phyloP scores from a whole-genome alignment of 768 basidiomycete genomes.

The Nevesoporus exiguus region DNA sequence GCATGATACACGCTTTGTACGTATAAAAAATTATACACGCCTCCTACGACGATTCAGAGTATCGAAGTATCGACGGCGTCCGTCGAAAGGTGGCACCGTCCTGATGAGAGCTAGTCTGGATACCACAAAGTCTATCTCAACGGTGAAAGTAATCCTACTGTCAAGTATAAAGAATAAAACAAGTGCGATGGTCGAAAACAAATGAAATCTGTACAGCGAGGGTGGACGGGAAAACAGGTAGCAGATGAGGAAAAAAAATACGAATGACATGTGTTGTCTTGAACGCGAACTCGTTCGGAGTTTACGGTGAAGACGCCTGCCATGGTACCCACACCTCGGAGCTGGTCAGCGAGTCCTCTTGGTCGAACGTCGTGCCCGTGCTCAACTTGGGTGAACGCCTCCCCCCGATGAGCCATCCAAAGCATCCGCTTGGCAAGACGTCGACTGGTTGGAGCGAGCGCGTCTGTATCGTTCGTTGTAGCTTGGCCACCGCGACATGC shows the following conservation, averaged over 20 bases:
- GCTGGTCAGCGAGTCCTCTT: slow-evolving; percentile 16
- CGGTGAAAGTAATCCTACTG: neutral
- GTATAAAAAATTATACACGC: neutral
- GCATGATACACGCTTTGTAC: neutral
- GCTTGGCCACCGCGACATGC: slow-evolving; percentile 2
- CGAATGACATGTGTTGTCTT: neutral
- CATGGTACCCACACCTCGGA: slow-evolving; percentile 18
- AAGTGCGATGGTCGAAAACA: neutral
- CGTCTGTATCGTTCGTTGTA: slow-evolving; percentile 19
- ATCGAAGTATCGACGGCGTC: neutral
- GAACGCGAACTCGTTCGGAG: too few species aligned
- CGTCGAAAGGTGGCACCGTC: neutral
- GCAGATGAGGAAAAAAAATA: neutral
- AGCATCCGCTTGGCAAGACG: slow-evolving; percentile 17
- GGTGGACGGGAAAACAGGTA: neutral
- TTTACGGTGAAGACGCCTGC: slow-evolving; percentile 1
- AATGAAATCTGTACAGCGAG: neutral
- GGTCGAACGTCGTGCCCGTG: neutral
- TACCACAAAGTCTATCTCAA: neutral
- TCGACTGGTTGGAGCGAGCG: slow-evolving; percentile 25
- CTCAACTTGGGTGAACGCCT: slow-evolving; percentile 5
- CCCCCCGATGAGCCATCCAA: slow-evolving; percentile 15
- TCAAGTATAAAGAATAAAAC: neutral
- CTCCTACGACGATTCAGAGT: neutral
- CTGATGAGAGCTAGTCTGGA: neutral